Evolutionary conservation across 352 stramenopile species (phyloP).

Genomic region (Globisporangium echinulatum): DNA sequence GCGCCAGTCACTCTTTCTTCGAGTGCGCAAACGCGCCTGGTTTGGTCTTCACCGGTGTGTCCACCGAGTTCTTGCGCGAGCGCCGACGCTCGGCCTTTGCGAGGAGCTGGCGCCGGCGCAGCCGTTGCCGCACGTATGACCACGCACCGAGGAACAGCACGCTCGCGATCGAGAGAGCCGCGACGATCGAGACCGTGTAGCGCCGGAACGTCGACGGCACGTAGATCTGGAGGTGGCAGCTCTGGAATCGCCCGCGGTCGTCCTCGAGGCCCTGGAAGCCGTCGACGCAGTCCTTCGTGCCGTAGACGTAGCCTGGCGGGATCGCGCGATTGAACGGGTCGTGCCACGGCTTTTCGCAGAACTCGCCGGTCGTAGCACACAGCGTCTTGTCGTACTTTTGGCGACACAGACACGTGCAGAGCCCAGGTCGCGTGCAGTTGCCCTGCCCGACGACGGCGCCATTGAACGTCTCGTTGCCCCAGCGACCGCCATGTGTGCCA

Average conservation of each 20-base stretch:
- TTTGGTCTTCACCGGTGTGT: conserved; percentile 37
- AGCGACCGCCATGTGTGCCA: conserved; percentile 66
- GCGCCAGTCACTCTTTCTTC: conserved; percentile 37
- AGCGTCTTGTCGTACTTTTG: conserved; percentile 59
- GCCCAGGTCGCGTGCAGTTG: conserved; percentile 90
- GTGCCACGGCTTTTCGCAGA: conserved; percentile 81
- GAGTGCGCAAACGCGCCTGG: conserved; percentile 46
- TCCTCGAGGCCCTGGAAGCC: conserved; percentile 94
- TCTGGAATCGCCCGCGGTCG: conserved; percentile 82
- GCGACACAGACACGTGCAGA: conserved; percentile 91
- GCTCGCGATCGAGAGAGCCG: conserved; percentile 59
- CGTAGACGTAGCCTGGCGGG: conserved; percentile 87
- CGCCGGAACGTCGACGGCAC: conserved; percentile 81
- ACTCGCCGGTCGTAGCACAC: conserved; percentile 65
- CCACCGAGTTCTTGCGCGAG: conserved; percentile 69
- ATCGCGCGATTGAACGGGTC: conserved; percentile 70
- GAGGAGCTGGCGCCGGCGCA: conserved; percentile 71
- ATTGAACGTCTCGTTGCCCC: conserved; percentile 67
- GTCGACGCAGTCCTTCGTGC: conserved; percentile 85
- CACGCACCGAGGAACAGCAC: conserved; percentile 72
- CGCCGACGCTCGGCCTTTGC: conserved; percentile 89
- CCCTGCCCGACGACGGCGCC: conserved; percentile 75
- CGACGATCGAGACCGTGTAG: conserved; percentile 76
- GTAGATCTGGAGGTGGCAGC: conserved; percentile 95
- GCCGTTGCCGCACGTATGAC: conserved; percentile 79